These are phyloP conservation scores for Ramicandelaber brevisporus DNA, from an alignment of 192 early-diverging fungal genomes.

Conservation along the genomic window DNA sequence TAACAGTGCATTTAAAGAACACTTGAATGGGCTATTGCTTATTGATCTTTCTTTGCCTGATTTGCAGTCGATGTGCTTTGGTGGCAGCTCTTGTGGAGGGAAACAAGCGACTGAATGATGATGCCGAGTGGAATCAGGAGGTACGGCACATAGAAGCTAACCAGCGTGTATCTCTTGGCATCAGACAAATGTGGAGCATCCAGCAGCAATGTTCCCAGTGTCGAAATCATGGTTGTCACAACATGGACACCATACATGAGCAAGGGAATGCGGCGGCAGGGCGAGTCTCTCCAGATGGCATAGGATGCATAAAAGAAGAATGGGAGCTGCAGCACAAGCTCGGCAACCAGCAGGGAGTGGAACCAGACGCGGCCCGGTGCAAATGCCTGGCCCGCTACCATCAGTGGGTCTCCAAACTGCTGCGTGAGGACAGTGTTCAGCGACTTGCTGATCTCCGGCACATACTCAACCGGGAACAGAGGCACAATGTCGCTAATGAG, in stretches of 20 bases:
- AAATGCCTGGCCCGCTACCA: slow-evolving; percentile 12
- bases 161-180: slow-evolving; percentile 12
- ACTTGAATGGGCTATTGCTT: too few species aligned
- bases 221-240: slow-evolving; percentile 33
- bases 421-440: slow-evolving; percentile 18
- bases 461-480: slow-evolving; percentile 14
- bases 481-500: slow-evolving; percentile 26
- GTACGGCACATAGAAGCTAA: slow-evolving; percentile 40
- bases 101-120: slow-evolving; percentile 11
- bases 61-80: too few species aligned
- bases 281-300: slow-evolving; percentile 18
- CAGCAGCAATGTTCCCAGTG: slow-evolving; percentile 22
- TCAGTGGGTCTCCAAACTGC: slow-evolving; percentile 32
- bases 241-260: slow-evolving; percentile 47
- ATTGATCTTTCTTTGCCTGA: too few species aligned
- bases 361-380: slow-evolving; percentile 27
- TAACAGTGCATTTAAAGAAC: too few species aligned
- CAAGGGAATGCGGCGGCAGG: slow-evolving; percentile 14
- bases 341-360: slow-evolving; percentile 26
- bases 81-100: too few species aligned
- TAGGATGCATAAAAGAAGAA: slow-evolving; percentile 36
- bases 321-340: slow-evolving; percentile 34
- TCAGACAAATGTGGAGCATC: slow-evolving; percentile 16
- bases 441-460: slow-evolving; percentile 9
- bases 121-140: slow-evolving; percentile 32